Conservation (phyloP, 2,329 filamentous ascomycete genomes). For the Xylaria sp. region DNA sequence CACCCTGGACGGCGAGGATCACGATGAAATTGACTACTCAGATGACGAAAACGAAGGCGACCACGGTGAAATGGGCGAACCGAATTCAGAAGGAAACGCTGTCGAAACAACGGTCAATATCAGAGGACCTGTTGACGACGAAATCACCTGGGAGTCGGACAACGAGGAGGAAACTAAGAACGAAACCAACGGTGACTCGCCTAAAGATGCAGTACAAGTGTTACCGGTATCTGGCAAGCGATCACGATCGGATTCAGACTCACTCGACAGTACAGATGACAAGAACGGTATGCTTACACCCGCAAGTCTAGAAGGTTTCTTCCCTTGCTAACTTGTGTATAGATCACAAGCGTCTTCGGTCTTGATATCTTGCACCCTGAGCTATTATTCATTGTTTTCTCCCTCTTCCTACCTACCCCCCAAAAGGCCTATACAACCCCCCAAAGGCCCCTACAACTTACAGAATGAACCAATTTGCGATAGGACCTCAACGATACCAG, state of each 20-base stretch:
- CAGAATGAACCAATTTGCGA: conserved; percentile 14
- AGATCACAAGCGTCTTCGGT: conserved; percentile 50
- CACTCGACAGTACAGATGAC: conserved; percentile 23
- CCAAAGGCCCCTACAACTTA: conserved; percentile 7
- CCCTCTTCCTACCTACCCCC: not conserved
- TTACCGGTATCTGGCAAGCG: conserved; percentile 32
- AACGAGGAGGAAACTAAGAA: conserved; percentile 28
- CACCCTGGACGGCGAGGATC: conserved; percentile 31
- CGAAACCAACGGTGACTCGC: conserved; percentile 17
- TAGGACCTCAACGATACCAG: conserved; percentile 24
- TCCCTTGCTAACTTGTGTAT: conserved; percentile 29
- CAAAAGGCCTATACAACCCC: not conserved
- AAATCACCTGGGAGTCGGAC: conserved; percentile 35
- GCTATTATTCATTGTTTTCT: conserved; percentile 5
- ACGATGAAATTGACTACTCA: conserved; percentile 34
- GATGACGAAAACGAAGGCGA: conserved; percentile 33
- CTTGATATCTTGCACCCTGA: conserved; percentile 31
- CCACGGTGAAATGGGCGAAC: conserved; percentile 19
- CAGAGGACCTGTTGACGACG: conserved; percentile 28
- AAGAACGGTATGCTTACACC: conserved; percentile 28
- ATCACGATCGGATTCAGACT: conserved; percentile 27
- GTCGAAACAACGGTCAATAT: conserved; percentile 18
- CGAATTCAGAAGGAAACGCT: conserved; percentile 18
- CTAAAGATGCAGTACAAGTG: conserved; percentile 32
- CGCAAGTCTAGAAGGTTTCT: not conserved